Evolutionary conservation across 352 stramenopile species (phyloP), one percentile per base, ranked within the genome.

Genomic region (Globisporangium nunn): DNA sequence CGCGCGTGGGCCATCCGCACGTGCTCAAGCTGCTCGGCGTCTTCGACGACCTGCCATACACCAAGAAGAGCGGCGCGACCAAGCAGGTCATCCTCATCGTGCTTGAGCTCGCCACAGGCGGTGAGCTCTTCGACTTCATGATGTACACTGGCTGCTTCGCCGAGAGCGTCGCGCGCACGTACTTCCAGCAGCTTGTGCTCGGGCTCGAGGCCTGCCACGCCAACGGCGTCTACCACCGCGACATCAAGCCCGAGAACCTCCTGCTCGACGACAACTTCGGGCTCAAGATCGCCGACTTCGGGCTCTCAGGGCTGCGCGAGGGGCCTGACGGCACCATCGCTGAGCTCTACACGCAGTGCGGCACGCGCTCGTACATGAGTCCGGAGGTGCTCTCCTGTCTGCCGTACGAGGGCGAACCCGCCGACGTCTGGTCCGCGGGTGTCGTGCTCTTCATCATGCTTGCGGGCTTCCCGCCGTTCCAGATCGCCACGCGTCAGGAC

Each of bases 231-330:
- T 93, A 88, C 66, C 88, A 97, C 51, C 86, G 91, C 52, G 92
- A 98, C 61, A 93, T 98, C 58, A 97, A 98, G 70, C 92, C 91
- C 4, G 92, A 98, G 62, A 98, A 98, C 62, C 61, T 98, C 48
- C 67, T 98, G 14, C 59, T 98, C 35, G 87, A 96, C 66, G 74
- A 86, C 17, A 73, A 80, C 35, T 91, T 90, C 55, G 51, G 67
- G 8, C 64, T 98, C 60, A 98, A 98, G 62, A 87, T 99, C 29
- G 94, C 89, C 5, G 95, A 99, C 56, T 98, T 99, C 74, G 95
- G 95, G 2, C 74, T 98, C n/a, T 96, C 93, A 5, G 96, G 95
- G 18, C 84, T 95, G 49, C 70, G 72, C 37, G 77, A 89, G 65
- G 75, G 75, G 48, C 58, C 78, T 0, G 78, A 85, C 47, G 83